phyloP scores from a whole-genome alignment of 2,329 filamentous ascomycete species.

The Dactylellina drechsleri region DNA sequence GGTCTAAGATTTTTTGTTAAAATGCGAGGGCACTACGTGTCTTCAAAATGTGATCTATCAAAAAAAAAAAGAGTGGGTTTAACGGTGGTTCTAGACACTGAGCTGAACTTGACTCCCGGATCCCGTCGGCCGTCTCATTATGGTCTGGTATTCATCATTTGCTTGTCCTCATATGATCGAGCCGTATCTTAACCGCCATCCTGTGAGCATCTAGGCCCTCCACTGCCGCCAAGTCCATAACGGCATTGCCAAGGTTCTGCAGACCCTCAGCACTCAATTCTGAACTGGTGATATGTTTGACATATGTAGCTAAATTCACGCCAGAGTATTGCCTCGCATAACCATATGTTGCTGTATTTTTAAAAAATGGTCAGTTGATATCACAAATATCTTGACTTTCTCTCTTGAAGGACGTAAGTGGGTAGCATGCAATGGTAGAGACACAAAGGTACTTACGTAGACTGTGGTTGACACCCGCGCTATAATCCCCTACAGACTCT shows the following conservation, averaged over 20 bases:
- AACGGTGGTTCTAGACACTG: background rate
- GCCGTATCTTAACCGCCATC: constrained; percentile 73
- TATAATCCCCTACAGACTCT: constrained; percentile 97
- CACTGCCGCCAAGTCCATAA: constrained; percentile 94
- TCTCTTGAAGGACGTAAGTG: background rate
- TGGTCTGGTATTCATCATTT: too few species aligned
- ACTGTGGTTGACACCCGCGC: constrained; percentile 96
- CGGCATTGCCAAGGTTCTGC: constrained; percentile 83
- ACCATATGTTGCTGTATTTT: constrained; percentile 83
- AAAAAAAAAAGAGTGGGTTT: background rate
- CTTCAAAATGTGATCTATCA: constrained; percentile 16
- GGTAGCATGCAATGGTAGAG: constrained; percentile 6
- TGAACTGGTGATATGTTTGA: constrained; percentile 97
- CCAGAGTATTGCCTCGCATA: constrained; percentile 99
- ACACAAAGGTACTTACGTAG: constrained; percentile 75
- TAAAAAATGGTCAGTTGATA: constrained; percentile 52
- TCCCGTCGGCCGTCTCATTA: too few species aligned
- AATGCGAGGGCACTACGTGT: too few species aligned
- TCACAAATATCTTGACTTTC: constrained; percentile 8
- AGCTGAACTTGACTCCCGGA: background rate
- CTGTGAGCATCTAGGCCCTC: constrained; percentile 95
- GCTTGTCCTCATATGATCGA: constrained; percentile 63
- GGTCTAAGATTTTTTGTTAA: too few species aligned
- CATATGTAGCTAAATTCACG: constrained; percentile 92
- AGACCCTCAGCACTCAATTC: constrained; percentile 87